Base-by-base conservation (phyloP, 2,329 filamentous ascomycete genomes). In the Ceratocystis harringtonii region DNA sequence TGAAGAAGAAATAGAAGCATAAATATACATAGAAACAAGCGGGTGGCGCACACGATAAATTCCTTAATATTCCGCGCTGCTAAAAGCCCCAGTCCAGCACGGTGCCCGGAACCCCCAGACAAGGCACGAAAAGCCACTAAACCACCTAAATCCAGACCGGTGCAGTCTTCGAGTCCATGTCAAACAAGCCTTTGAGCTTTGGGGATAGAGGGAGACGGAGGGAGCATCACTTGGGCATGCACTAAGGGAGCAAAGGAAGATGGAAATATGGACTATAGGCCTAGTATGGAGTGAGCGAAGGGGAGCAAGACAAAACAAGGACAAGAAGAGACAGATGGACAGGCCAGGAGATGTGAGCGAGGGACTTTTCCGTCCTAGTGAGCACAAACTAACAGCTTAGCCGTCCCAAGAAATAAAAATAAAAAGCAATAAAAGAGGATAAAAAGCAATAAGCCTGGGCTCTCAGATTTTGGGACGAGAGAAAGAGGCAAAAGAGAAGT, bases 1-100 rank as follows among this genome's bases (percentile, higher is more conserved):
- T 32, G 55, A 36, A 58, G 15, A 52, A 45, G 32, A 63, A 57
- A 57, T 57, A 58, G 32, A 50, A 45, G 50, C n/a, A 44, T 28
- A 19, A 25, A n/a, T 32, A 63, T 58, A 57, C 32, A 58, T 58
- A 58, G 55, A 15, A 58, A 58, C 55, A 58, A 58, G 55, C 6
- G 55, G 55, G 55, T 32, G 55, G 55, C 55, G 32, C 55, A 58
- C 55, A 30, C 55, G 55, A 58, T 58, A 58, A 58, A 58, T 36
- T 36, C 28, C 30, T 7, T 58, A 58, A 32, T 58, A 58, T 58
- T 58, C 55, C 25, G 15, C 30, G 10, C 48, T 28, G 48, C 48
- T 52, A 52, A 52, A 52, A 15, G 36, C 36, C 48, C 48, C 48
- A 50, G 48, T n/a, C 48, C n/a, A 22, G 48, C 19, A 10, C 15